phyloP scores from a whole-genome alignment of 768 basidiomycete species.

The Auriscalpium microsporum region DNA sequence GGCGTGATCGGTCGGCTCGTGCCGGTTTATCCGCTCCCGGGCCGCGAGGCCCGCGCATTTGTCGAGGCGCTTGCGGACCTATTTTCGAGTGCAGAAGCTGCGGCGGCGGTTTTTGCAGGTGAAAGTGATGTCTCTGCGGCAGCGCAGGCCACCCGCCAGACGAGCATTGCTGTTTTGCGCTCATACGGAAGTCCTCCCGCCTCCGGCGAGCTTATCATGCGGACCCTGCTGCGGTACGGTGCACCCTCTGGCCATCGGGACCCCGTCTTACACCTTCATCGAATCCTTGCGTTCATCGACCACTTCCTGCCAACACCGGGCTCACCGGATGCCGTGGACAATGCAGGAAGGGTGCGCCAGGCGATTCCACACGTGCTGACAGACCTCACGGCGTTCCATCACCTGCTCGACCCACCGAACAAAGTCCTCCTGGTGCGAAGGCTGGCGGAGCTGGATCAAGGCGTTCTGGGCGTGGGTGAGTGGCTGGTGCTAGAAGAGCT shows the following conservation, averaged over 20 bases:
- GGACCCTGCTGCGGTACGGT: conserved; percentile 46
- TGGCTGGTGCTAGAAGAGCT: no score
- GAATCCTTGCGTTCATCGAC: conserved; percentile 50
- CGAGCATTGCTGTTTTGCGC: conserved; percentile 44
- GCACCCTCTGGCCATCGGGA: conserved; percentile 34
- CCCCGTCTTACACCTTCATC: conserved; percentile 47
- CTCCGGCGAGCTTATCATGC: conserved; percentile 43
- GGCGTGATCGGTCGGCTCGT: conserved; percentile 40
- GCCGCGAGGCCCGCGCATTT: conserved; percentile 39
- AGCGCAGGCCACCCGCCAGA: conserved; percentile 36
- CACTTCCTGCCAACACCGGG: conserved; percentile 39
- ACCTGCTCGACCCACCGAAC: no score
- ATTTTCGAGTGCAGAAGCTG: conserved; percentile 45
- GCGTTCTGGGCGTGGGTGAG: no score
- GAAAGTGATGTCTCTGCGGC: conserved; percentile 31
- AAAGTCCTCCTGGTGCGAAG: no score
- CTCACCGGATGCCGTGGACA: conserved; percentile 17
- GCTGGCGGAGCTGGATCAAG: no score
- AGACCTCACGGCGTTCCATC: no score
- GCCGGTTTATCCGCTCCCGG: conserved; percentile 40
- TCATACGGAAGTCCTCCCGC: conserved; percentile 27
- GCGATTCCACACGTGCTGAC: conserved; percentile 53
- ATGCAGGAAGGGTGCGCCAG: conserved; percentile 34
- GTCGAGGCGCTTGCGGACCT: conserved; percentile 40
- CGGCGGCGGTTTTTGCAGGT: conserved; percentile 33